Evolutionary conservation across 805 yeast species (phyloP), one percentile per base, ranked within the genome.

Genomic region (Kodamaea nitidulidarum): DNA sequence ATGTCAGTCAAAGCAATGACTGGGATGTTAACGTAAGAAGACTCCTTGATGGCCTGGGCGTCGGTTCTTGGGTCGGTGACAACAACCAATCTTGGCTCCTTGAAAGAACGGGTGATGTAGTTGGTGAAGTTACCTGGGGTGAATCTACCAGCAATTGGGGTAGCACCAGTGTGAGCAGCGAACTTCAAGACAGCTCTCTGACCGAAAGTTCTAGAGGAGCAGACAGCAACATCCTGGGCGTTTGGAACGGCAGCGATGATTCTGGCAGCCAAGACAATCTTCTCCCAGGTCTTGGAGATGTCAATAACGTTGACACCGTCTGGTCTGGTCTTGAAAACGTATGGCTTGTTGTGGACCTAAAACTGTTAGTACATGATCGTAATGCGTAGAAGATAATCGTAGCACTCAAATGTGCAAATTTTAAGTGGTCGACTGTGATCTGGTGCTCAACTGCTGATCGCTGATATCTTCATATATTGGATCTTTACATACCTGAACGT

Each of bases 61-160:
- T 93, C 98, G 60, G 98, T 91, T 84, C 98, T 91, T 80, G 99
- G 98, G 79, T 93, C 98, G 65, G 98, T 91, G 67, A 93, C 98
- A 63, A 93, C 79, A 71, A 93, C 88, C 71, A 93, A 84, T 80
- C 99, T 88, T 82, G 99, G 99, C 81, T 93, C 99, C 80, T 91
- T 93, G 96, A 93, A 93, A 61, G 97, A 88, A 78, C 97, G 91
- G 76, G 98, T 93, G 81, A 91, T 93, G 81, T 93, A 93, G 81
- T 93, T 93, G 72, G 99, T 93, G 93, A 93, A 93, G 80, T 85
- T 83, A 87, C 99, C 99, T 77, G 99, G 99, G 64, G 98, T 93
- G 86, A 93, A 93, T 81, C 99, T 88, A 78, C 99, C 99, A 63
- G 98, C 99, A 78, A 93, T 91, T 71, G 99, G 90, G 60, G 98